Percentiles rank a stretch among this genome's conserved stretches.
These are phyloP conservation scores for Rubroboletus pulcherrimus DNA, from an alignment of 768 basidiomycete genomes.

Conservation along the genomic window DNA sequence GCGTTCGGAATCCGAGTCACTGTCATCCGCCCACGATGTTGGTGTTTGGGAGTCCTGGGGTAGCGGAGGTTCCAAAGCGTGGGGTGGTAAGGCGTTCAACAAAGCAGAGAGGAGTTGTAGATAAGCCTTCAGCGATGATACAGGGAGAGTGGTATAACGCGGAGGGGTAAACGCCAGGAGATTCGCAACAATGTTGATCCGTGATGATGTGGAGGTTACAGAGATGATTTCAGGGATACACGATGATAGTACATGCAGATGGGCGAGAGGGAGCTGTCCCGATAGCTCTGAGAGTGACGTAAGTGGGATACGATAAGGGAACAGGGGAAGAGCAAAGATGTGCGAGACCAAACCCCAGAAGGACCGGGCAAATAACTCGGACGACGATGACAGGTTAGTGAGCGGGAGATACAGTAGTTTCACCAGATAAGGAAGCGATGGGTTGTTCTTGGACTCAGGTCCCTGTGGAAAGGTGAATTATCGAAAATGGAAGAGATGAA, in stretches of 20 bases:
- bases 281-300: constrained; percentile 61
- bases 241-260: constrained; percentile 33
- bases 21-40: constrained; percentile 29
- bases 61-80: constrained; percentile 47
- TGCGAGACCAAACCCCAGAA: constrained; percentile 43
- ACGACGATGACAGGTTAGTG: constrained; percentile 30
- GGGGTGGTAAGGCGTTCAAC: constrained; percentile 49
- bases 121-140: constrained; percentile 47
- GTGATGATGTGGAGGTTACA: constrained; percentile 29
- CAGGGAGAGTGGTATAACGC: constrained; percentile 50
- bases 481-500: not conserved
- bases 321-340: constrained; percentile 69
- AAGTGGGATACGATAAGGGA: constrained; percentile 73
- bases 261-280: constrained; percentile 55
- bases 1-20: constrained; percentile 41
- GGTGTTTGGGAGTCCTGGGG: constrained; percentile 12
- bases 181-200: constrained; percentile 69
- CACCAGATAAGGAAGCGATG: constrained; percentile 28
- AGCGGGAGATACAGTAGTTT: constrained; percentile 27
- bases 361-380: constrained; percentile 23
- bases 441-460: constrained; percentile 47
- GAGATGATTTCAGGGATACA: constrained; percentile 29
- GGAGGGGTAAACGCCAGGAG: constrained; percentile 61
- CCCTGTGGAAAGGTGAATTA: constrained; percentile 38
- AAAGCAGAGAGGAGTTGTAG: constrained; percentile 49